These are phyloP conservation scores for Barnettozyma sucrosica DNA, from an alignment of 805 yeast species.

Conservation along the genomic window DNA sequence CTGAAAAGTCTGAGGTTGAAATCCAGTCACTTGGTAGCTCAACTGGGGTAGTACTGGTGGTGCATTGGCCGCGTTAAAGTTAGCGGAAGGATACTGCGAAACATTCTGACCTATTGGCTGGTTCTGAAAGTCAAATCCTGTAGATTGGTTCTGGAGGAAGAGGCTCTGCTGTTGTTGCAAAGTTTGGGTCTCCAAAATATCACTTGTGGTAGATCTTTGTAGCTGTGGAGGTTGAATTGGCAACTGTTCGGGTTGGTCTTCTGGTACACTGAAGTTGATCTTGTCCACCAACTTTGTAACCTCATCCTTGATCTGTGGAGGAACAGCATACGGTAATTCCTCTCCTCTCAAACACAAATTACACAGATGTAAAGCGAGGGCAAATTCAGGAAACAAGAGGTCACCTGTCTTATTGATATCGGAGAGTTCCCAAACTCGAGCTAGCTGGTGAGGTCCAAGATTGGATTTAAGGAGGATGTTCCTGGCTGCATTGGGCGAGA, in stretches of 20 bases:
- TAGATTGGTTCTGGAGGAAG: not conserved
- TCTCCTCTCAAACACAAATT: slow-evolving; percentile 72
- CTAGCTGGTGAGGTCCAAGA: slow-evolving; percentile 64
- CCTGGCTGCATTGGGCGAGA: slow-evolving; percentile 70
- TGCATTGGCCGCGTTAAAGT: not conserved
- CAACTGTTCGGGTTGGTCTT: slow-evolving; percentile 24
- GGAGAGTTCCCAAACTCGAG: slow-evolving; percentile 84
- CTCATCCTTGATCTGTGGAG: slow-evolving; percentile 69
- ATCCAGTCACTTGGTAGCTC: slow-evolving; percentile 25
- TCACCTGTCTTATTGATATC: slow-evolving; percentile 85
- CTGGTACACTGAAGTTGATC: slow-evolving; percentile 73
- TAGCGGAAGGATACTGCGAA: not conserved
- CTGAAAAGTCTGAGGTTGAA: slow-evolving; percentile 28
- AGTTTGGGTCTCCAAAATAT: slow-evolving; percentile 28
- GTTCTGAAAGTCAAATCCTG: slow-evolving; percentile 24
- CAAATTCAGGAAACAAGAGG: slow-evolving; percentile 89
- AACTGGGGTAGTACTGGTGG: slow-evolving; percentile 9
- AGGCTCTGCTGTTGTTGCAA: slow-evolving; percentile 20
- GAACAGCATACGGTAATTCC: slow-evolving; percentile 65
- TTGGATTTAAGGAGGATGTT: slow-evolving; percentile 76
- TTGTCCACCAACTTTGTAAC: slow-evolving; percentile 83
- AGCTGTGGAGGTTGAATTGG: slow-evolving; percentile 6
- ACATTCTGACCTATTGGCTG: slow-evolving; percentile 27
- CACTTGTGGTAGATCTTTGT: slow-evolving; percentile 10
- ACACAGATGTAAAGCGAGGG: slow-evolving; percentile 84